phyloP scores from a whole-genome alignment of 208 protist species.

The Novymonas esmeraldas region DNA sequence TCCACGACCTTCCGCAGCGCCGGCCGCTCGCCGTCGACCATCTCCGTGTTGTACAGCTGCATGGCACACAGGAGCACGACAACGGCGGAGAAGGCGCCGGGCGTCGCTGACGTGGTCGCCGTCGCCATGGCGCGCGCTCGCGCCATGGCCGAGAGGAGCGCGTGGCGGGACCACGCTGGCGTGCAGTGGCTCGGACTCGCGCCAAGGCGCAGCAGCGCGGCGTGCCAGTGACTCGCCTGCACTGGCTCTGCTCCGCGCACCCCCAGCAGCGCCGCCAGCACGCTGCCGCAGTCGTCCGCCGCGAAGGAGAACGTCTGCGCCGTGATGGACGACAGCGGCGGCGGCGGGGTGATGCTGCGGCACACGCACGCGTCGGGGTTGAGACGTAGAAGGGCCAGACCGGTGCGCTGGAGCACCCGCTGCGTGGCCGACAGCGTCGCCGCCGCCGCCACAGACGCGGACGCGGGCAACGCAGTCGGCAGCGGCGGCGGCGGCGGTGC shows the following conservation, averaged over 20 bases:
- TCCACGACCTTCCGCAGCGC: constrained; percentile 72
- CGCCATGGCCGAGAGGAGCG: constrained; percentile 45
- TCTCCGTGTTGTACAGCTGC: constrained; percentile 77
- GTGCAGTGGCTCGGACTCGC: constrained; percentile 41
- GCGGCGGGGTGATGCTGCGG: constrained; percentile 6
- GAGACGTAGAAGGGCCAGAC: constrained; percentile 15
- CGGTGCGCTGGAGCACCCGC: background rate
- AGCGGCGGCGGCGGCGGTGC: background rate
- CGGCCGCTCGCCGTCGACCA: constrained; percentile 64
- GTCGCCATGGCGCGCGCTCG: constrained; percentile 24
- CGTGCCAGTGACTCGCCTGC: constrained; percentile 37
- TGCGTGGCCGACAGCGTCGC: background rate
- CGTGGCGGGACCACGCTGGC: constrained; percentile 56
- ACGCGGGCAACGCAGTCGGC: background rate
- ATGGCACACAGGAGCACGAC: constrained; percentile 58
- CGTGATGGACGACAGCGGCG: constrained; percentile 14
- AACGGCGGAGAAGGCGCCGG: constrained; percentile 14
- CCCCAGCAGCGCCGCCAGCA: constrained; percentile 17
- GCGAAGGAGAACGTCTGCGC: constrained; percentile 23
- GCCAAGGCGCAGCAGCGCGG: constrained; percentile 50
- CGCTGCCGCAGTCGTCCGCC: constrained; percentile 14
- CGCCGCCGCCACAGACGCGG: background rate
- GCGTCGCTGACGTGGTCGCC: background rate
- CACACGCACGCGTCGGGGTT: background rate
- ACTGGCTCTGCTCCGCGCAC: constrained; percentile 12